Percentiles rank a stretch among this genome's conserved stretches.
Conservation (phyloP, 2,329 filamentous ascomycete genomes). For the Apiospora marii region DNA sequence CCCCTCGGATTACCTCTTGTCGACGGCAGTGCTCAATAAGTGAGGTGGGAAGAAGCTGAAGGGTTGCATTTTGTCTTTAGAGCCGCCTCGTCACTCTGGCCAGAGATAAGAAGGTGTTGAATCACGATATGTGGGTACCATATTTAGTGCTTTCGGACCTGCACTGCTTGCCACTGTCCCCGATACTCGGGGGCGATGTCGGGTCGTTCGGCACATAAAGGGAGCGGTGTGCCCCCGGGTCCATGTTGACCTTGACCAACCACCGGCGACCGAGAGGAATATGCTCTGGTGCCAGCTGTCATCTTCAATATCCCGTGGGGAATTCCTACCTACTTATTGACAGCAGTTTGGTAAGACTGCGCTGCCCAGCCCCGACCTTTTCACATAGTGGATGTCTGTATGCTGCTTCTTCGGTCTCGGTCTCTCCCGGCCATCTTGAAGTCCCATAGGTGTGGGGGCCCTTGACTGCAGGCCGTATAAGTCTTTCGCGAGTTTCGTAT, state of each 20-base stretch:
- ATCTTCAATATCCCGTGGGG: neutral
- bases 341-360: neutral
- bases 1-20: neutral
- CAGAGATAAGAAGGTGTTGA: slow-evolving; percentile 4
- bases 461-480: neutral
- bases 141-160: slow-evolving; percentile 12
- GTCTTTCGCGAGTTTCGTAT: neutral
- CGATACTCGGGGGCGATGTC: slow-evolving; percentile 16
- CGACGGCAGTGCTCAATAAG: neutral
- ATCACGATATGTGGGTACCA: slow-evolving; percentile 13
- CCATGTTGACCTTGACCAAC: neutral
- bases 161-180: neutral
- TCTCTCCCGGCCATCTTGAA: neutral
- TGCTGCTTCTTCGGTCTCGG: neutral
- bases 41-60: neutral
- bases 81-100: neutral
- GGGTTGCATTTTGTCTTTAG: neutral
- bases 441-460: neutral
- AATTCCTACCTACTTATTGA: neutral
- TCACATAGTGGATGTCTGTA: neutral
- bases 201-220: neutral
- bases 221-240: neutral
- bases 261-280: neutral
- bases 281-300: neutral
- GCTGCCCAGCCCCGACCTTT: neutral